A percentile compares a stretch with the other conserved stretches of the same genome.
These are phyloP conservation scores for Botryosphaeria dothidea DNA, from an alignment of 2,329 filamentous ascomycete genomes.

Conservation along the genomic window DNA sequence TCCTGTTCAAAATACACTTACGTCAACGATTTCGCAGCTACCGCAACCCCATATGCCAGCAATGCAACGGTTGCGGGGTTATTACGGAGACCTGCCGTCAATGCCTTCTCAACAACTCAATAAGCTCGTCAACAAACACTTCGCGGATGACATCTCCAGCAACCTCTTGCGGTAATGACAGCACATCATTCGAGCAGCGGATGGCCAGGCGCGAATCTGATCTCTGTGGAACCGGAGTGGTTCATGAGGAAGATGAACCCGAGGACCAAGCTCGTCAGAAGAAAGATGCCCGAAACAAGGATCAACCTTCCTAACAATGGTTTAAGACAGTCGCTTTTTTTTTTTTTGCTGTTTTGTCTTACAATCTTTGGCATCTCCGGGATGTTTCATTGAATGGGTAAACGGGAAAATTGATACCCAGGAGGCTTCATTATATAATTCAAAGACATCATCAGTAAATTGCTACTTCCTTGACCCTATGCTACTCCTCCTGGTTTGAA, in stretches of 20 bases:
- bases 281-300: background rate
- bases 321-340: background rate
- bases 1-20: no score
- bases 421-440: background rate
- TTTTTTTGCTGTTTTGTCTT: background rate
- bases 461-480: background rate
- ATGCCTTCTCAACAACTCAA: constrained; percentile 5
- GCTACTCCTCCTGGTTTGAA: background rate
- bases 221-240: background rate
- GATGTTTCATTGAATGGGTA: no score
- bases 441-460: background rate
- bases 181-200: background rate
- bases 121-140: background rate
- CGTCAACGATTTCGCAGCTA: background rate
- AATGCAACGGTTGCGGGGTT: constrained; percentile 17
- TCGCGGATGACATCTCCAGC: constrained; percentile 12
- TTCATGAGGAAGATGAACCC: background rate
- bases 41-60: constrained; percentile 17
- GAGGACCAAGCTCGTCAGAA: background rate
- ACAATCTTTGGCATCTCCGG: no score
- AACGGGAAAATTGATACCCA: background rate
- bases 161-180: background rate
- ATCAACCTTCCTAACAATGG: background rate
- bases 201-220: background rate
- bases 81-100: constrained; percentile 11